Conservation (phyloP, 2,329 filamentous ascomycete species). For the Aspergillus tamarii region DNA sequence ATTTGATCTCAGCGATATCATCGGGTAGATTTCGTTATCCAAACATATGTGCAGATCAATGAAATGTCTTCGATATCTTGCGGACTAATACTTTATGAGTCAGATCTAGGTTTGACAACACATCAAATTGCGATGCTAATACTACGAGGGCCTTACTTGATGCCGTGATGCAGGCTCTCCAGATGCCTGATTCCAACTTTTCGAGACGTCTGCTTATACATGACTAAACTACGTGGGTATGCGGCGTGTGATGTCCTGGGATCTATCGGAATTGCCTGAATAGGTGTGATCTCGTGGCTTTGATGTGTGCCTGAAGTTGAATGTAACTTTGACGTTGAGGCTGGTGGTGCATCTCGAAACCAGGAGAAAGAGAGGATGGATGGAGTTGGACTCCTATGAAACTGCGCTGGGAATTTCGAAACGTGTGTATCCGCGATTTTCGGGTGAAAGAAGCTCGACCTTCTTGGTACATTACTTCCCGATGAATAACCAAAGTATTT, state of each 20-base stretch:
- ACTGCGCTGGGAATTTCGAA: background rate
- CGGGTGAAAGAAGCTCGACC: too few species aligned
- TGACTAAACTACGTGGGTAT: background rate
- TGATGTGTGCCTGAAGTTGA: background rate
- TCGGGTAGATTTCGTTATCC: background rate
- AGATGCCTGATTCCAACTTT: background rate
- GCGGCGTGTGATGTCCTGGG: background rate
- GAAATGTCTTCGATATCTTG: background rate
- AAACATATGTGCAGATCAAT: background rate
- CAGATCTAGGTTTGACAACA: background rate
- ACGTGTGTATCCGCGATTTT: background rate
- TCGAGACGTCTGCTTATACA: background rate
- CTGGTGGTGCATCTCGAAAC: background rate
- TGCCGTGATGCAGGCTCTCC: background rate
- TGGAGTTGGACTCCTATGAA: background rate
- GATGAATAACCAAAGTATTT: background rate
- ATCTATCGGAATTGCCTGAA: background rate
- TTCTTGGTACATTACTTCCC: background rate
- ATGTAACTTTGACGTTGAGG: background rate
- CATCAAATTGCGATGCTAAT: background rate
- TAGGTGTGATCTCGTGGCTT: background rate
- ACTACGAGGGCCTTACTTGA: background rate
- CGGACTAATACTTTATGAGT: background rate
- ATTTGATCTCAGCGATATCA: background rate
- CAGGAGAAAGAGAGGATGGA: background rate